Evolutionary conservation across 1,284 basidiomycete species (phyloP), one percentile per base, ranked within the genome.

Genomic region (Ceratobasidium sp.): DNA sequence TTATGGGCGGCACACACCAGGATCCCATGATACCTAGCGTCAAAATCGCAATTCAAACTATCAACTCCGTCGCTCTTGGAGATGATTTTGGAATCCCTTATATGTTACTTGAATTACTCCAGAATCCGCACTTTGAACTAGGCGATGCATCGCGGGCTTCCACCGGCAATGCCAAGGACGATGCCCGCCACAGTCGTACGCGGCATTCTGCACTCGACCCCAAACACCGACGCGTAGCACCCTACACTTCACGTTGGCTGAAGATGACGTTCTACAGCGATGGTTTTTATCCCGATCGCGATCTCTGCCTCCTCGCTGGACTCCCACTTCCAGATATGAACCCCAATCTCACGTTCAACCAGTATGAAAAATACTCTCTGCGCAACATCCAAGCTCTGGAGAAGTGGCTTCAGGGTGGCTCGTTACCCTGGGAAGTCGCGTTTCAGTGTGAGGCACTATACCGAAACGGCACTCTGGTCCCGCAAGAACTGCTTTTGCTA

Each of bases 371-470:
- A 39, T 74, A 72, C 22, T 65, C 62, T 9, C 69, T 66, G 1
- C 53, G 41, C 11, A 63, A 75, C 13, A 46, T 71, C n/a, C 6
- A 49, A 6, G 29, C 39, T 6, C 41, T 76, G 16, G 29, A 37
- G 11, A 54, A 31, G 27, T 72, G 68, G 68, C 6, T 72, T 0
- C 54, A 72, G n/a, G 22, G 56, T 19, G 43, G 29, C 13, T 59
- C 61, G 3, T 43, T 76, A 31, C 71, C 69, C 1, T 77, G 71
- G 72, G 56, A 56, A 3, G 61, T 77, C 16, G 73, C 51, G 16
- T 77, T 74, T 39, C 76, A 77, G 65, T 76, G 71, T 39, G 75
- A 77, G 29, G 64, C 75, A 1, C 51, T 77, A 8, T 68, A 72
- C 27, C 63, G 63, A 6, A 76, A 76, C 29, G 73, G 75, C 34